Base-by-base conservation (phyloP, 306 rosid species). In the Pterocarpus macrocarpus region DNA sequence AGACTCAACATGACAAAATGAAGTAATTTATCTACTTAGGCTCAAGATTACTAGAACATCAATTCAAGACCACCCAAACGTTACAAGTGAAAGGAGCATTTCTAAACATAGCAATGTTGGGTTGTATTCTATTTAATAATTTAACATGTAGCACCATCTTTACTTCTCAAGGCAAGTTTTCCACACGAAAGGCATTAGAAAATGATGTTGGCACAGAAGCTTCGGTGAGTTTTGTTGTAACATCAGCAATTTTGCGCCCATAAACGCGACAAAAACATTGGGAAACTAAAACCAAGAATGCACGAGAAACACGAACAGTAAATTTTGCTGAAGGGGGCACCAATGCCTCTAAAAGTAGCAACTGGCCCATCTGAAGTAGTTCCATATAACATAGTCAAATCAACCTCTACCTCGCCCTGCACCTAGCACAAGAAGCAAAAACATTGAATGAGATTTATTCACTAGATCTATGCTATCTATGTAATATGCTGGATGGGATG, bases 391-490 rank as follows among this genome's bases (percentile, higher is more conserved):
- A 57, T 74, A 39, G 41, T 38, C 76, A 62, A 73, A 86, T 88
- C 81, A 91, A 65, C 90, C 97, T 70, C 97, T 84, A 10, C 94
- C 92, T 53, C 94, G 84, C 36, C 94, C 94, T 64, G 88, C 90
- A 83, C 92, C 90, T 85, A 84, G 16, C 55, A 82, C 33, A 69
- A 74, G 17, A 66, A 69, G 73, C 14, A 80, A 30, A 70, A 55
- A 41, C 16, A 61, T 30, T 57, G 67, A 32, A 71, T 72, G 56
- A 73, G 82, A 70, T 69, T 69, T 17, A 44, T 45, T 56, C 68
- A 57, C 52, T 73, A 74, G 33, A 39, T 73, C 76, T 33, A 12
- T 16, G 80, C 34, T n/a, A 76, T 9, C 9, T 64, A 61, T 9
- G 14, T 55, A 61, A 71, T 49, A 52, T 22, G n/a, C 44, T 39